Conservation (phyloP, 139 green algal species). For the Mychonastes homosphaera region DNA sequence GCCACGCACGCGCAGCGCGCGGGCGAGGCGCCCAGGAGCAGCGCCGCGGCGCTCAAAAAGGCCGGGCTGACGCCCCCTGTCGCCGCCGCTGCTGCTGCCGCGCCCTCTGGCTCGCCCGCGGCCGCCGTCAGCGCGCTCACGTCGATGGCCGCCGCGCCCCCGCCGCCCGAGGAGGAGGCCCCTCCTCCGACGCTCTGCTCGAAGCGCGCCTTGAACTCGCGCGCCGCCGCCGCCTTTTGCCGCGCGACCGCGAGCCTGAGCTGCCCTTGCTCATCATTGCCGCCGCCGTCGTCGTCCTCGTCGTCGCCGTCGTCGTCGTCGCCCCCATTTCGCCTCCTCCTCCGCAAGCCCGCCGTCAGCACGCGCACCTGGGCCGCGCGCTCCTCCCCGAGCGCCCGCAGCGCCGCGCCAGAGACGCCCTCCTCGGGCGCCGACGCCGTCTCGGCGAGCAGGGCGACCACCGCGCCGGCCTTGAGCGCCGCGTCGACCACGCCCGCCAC, state of each 20-base stretch:
- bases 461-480: slow-evolving; percentile 1
- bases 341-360: background rate
- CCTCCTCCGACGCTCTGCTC: too few relatives aligned
- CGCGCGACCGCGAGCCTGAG: too few relatives aligned
- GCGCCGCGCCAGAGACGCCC: background rate
- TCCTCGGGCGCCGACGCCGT: slow-evolving; percentile 12
- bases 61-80: background rate
- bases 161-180: too few relatives aligned
- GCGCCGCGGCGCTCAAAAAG: slow-evolving; percentile 9
- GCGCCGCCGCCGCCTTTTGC: too few relatives aligned
- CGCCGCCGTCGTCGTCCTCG: background rate
- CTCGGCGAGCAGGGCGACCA: slow-evolving; percentile 5
- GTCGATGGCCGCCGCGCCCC: too few relatives aligned
- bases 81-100: background rate
- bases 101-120: background rate
- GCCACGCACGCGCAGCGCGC: slow-evolving; percentile 5
- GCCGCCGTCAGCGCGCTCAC: too few relatives aligned
- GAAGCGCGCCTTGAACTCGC: too few relatives aligned
- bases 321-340: background rate
- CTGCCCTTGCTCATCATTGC: too few relatives aligned
- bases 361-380: background rate
- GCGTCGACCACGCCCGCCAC: background rate
- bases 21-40: slow-evolving; percentile 11
- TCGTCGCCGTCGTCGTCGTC: background rate
- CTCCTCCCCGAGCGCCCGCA: slow-evolving; percentile 7